phyloP scores from a whole-genome alignment of 2,329 filamentous ascomycete genomes.

The Diaporthe aspalathi region DNA sequence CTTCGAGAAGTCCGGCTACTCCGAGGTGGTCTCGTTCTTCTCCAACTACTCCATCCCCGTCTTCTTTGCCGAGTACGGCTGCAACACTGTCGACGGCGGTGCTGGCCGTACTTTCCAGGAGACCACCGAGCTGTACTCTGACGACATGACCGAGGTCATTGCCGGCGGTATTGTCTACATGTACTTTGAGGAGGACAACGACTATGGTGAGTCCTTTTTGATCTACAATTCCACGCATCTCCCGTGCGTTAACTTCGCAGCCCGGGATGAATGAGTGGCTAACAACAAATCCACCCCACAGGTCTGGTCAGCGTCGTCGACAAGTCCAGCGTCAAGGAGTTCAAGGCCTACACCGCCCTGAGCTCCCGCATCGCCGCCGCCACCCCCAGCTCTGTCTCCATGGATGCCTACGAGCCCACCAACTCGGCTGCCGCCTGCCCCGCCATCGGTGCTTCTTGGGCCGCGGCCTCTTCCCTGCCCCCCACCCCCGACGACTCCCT shows the following conservation, averaged over 20 bases:
- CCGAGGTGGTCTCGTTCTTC: constrained; percentile 87
- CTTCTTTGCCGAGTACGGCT: constrained; percentile 99
- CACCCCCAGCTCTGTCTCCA: constrained; percentile 73
- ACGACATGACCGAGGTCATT: constrained; percentile 87
- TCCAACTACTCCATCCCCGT: constrained; percentile 88
- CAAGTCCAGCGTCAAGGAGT: constrained; percentile 70
- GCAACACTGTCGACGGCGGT: constrained; percentile 75
- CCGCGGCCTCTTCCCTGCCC: constrained; percentile 77
- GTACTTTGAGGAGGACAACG: constrained; percentile 92
- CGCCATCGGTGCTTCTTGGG: constrained; percentile 72
- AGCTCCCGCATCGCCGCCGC: constrained; percentile 76
- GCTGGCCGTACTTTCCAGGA: constrained; percentile 85
- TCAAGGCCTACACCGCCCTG: constrained; percentile 80
- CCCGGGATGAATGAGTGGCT: no score
- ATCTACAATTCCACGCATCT: no score
- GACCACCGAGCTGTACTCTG: constrained; percentile 81
- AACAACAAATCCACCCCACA: constrained; percentile 49
- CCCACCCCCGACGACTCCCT: constrained; percentile 79
- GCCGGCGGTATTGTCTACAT: constrained; percentile 99
- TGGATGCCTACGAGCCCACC: constrained; percentile 76
- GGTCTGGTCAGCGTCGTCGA: constrained; percentile 73
- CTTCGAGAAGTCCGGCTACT: constrained; percentile 82
- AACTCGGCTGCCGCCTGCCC: constrained; percentile 83
- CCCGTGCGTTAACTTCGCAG: no score
- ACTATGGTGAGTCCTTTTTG: constrained; percentile 54